Evolutionary conservation across 1,284 basidiomycete genomes (phyloP).

Genomic region (Papiliotrema laurentii): DNA sequence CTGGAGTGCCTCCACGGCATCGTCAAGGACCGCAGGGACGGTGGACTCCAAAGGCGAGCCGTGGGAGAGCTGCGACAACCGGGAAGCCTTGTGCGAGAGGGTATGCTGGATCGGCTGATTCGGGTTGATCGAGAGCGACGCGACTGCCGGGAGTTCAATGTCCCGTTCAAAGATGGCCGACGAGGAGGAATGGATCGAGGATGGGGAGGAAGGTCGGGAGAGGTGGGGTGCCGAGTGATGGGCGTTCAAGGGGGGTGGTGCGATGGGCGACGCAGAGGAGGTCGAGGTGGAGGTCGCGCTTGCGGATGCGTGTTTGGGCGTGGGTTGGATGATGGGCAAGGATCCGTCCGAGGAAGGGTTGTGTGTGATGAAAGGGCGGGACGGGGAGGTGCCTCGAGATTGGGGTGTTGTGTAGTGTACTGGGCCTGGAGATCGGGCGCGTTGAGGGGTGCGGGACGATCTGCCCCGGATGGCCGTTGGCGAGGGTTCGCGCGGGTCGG

Average conservation of each 20-base stretch:
- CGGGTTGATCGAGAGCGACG: constrained; percentile 31
- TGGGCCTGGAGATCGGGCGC: constrained; percentile 29
- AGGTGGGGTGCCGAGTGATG: constrained; percentile 16
- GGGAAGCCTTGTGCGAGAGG: constrained; percentile 38
- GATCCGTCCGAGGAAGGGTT: constrained; percentile 1
- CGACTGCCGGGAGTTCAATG: constrained; percentile 39
- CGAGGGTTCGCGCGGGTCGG: constrained; percentile 44
- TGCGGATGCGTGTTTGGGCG: constrained; percentile 1
- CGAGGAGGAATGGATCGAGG: constrained; percentile 41
- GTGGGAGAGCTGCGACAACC: constrained; percentile 36
- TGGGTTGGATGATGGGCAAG: constrained; percentile 7
- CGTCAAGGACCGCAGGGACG: constrained; percentile 46
- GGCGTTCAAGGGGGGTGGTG: neutral
- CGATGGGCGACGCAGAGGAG: neutral
- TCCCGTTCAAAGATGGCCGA: constrained; percentile 48
- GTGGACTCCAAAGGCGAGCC: constrained; percentile 40
- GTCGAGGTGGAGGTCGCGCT: neutral
- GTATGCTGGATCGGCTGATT: constrained; percentile 13
- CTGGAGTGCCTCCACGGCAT: constrained; percentile 46
- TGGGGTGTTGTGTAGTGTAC: constrained; percentile 27
- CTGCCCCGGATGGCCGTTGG: constrained; percentile 18
- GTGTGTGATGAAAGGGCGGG: constrained; percentile 7
- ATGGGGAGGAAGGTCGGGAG: constrained; percentile 35
- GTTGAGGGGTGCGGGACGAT: constrained; percentile 32
- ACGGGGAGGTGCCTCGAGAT: constrained; percentile 20